phyloP scores from a whole-genome alignment of 441 rosid genomes.

The Biscutella laevigata region DNA sequence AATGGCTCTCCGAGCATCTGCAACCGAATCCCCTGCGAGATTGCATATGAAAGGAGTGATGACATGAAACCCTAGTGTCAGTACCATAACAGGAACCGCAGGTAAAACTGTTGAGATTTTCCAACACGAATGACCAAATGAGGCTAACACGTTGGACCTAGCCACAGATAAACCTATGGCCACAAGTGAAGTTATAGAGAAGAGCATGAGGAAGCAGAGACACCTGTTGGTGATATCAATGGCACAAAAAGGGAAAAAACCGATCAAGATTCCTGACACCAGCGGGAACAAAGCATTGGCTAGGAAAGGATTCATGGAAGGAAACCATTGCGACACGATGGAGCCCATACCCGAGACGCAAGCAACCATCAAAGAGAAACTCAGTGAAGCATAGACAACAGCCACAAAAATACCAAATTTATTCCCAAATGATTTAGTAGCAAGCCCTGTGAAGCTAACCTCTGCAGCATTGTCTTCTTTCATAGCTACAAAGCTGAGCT shows the following conservation, averaged over 20 bases:
- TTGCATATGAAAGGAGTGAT: conserved; percentile 84
- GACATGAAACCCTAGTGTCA: conserved; percentile 86
- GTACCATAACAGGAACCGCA: conserved; percentile 79
- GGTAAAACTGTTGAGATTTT: conserved; percentile 54
- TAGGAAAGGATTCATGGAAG: conserved; percentile 46
- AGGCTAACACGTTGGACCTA: conserved; percentile 50
- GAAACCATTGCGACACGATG: conserved; percentile 67
- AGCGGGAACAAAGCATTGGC: conserved; percentile 63
- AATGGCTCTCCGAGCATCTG: conserved; percentile 63
- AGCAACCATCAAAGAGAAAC: conserved; percentile 74
- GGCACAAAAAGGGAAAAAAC: conserved; percentile 53
- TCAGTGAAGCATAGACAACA: conserved; percentile 65
- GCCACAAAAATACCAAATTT: conserved; percentile 68
- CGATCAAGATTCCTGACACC: conserved; percentile 40
- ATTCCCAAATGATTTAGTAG: conserved; percentile 64
- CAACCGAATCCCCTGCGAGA: conserved; percentile 54
- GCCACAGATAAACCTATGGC: conserved; percentile 64
- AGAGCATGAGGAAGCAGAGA: conserved; percentile 62
- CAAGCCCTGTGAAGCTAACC: conserved; percentile 82
- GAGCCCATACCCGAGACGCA: conserved; percentile 91
- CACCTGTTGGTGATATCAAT: conserved; percentile 57
- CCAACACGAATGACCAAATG: conserved; percentile 62
- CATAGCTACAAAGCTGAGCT: conserved; percentile 82
- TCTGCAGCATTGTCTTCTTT: conserved; percentile 65
- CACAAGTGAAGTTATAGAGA: conserved; percentile 64